A percentile compares a stretch with the other conserved stretches of the same genome.
phyloP scores from a whole-genome alignment of 768 basidiomycete genomes.

The Tricholoma saponaceum region DNA sequence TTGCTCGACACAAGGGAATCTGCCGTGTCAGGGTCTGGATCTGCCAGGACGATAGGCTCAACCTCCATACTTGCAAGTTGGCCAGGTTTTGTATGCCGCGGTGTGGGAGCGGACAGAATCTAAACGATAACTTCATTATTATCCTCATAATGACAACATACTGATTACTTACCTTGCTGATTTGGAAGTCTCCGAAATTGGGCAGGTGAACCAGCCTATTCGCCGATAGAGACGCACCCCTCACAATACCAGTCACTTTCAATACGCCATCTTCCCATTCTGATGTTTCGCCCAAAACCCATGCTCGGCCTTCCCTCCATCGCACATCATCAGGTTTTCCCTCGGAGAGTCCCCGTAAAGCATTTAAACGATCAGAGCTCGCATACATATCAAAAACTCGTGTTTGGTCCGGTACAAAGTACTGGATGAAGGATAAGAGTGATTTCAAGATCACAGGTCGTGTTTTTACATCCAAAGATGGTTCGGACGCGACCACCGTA shows the following conservation, averaged over 20 bases:
- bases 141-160: not conserved
- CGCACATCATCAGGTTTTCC: slow-evolving; percentile 75
- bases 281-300: slow-evolving; percentile 61
- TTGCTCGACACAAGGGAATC: slow-evolving; percentile 88
- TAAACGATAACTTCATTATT: slow-evolving; percentile 23
- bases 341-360: slow-evolving; percentile 77
- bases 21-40: slow-evolving; percentile 58
- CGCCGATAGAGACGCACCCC: slow-evolving; percentile 75
- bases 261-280: slow-evolving; percentile 64
- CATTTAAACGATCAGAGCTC: slow-evolving; percentile 63
- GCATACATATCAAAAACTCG: slow-evolving; percentile 71
- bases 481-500: slow-evolving; percentile 61
- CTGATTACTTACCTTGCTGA: slow-evolving; percentile 57
- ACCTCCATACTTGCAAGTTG: slow-evolving; percentile 55
- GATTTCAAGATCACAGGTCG: slow-evolving; percentile 76
- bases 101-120: slow-evolving; percentile 66
- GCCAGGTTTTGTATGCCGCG: slow-evolving; percentile 30
- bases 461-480: slow-evolving; percentile 54
- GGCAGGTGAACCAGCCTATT: slow-evolving; percentile 87
- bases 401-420: slow-evolving; percentile 84
- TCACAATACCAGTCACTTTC: slow-evolving; percentile 76
- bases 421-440: slow-evolving; percentile 88
- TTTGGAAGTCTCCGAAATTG: slow-evolving; percentile 82
- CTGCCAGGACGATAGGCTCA: slow-evolving; percentile 61
- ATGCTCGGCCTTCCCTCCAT: slow-evolving; percentile 81